Evolutionary conservation across 1,139 yeast species (phyloP), one percentile per base, ranked within the genome.

Genomic region (Pichia sp.): DNA sequence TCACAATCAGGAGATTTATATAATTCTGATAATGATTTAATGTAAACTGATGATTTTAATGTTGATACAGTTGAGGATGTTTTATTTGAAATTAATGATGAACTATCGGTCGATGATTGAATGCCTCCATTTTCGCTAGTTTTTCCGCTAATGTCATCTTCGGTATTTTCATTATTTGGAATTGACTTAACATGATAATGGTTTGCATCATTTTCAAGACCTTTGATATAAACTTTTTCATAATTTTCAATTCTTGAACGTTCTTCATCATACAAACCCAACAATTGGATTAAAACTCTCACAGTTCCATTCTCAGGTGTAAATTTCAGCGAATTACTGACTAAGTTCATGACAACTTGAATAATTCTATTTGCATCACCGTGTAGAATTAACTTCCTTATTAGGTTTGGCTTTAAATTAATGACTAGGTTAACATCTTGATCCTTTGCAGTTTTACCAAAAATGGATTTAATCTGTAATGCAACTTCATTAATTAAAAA

Each of bases 331-430:
- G 95, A 84, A 63, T 88, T 90, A 15, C 95, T 85, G 3, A 89
- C 89, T 50, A 90, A 68, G 58, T 90, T 90, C 85, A 87, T 83
- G 12, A 89, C 81, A 46, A 90, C 81, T 65, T 90, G 97, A 48
- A 85, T 79, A 42, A 90, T 84, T 61, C 97, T 73, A 63, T 86
- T 86, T 4, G 90, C 79, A 65, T 92, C 97, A 8, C 96, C 97
- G 64, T 74, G 79, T 5, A 90, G 65, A 7, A 85, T 74, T 70
- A 85, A 74, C 62, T 77, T 73, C 58, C 87, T 67, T 52, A 79
- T 61, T 3, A 75, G 64, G 52, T 79, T 77, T n/a, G 94, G 94
- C 47, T 69, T 73, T 22, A 85, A 65, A 1, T 70, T 60, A 11
- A 85, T 76, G 25, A 76, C 70, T 40, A 86, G 70, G 49, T 75